A percentile compares a stretch with the other conserved stretches of the same genome.
Conservation (phyloP, 2,329 filamentous ascomycete species). For the Pseudocercospora macadamiae region DNA sequence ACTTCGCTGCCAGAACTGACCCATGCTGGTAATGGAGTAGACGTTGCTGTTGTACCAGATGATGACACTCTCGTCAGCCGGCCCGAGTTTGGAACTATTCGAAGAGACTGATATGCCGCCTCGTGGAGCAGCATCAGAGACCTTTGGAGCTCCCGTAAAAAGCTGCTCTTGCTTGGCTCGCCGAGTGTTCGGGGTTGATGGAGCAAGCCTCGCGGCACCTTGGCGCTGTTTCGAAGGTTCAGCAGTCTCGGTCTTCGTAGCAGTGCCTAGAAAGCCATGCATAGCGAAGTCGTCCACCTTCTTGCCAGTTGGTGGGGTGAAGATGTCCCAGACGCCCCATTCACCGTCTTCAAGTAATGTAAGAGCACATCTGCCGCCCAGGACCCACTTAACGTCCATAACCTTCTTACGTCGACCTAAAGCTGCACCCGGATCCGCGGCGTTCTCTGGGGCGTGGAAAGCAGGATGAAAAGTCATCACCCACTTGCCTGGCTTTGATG, state of each 20-base stretch:
- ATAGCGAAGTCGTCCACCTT: conserved; percentile 33
- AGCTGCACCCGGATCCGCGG: conserved; percentile 27
- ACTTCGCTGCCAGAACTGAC: conserved; percentile 50
- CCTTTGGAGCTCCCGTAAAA: conserved; percentile 46
- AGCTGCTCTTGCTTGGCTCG: conserved; percentile 49
- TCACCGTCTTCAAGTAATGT: conserved; percentile 53
- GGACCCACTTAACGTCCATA: conserved; percentile 53
- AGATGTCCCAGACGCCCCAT: conserved; percentile 57
- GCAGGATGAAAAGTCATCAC: conserved; percentile 34
- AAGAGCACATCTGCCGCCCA: conserved; percentile 50
- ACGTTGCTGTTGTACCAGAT: conserved; percentile 51
- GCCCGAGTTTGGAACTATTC: conserved; percentile 36
- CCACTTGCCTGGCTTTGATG: conserved; percentile 31
- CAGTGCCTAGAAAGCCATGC: conserved; percentile 35
- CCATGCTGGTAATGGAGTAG: conserved; percentile 50
- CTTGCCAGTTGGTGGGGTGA: conserved; percentile 22
- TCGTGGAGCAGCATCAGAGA: conserved; percentile 34
- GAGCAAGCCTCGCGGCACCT: conserved; percentile 44
- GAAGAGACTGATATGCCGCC: conserved; percentile 49
- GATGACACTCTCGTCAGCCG: conserved; percentile 48
- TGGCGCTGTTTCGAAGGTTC: conserved; percentile 36
- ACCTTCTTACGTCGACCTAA: conserved; percentile 50
- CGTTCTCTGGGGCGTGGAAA: conserved; percentile 24
- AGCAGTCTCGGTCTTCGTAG: conserved; percentile 25
- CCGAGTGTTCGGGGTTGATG: conserved; percentile 57